A percentile compares a stretch with the other conserved stretches of the same genome.
Conservation (phyloP, 345 rosid species). For the Corymbia maculata region DNA sequence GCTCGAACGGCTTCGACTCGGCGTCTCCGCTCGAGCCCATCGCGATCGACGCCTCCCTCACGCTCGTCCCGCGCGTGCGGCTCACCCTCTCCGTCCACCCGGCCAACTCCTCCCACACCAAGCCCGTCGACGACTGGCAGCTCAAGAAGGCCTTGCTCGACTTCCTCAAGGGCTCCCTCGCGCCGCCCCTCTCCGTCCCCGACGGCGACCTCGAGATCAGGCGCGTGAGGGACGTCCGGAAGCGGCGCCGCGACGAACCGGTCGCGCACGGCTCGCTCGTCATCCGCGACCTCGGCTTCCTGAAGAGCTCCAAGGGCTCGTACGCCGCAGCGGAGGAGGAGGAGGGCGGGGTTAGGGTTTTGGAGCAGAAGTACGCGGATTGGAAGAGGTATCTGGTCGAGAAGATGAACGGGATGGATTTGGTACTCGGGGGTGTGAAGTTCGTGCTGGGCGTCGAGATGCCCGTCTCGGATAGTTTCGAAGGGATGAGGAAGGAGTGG, state of each 20-base stretch:
- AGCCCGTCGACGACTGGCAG: conserved; percentile 85
- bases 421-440: conserved; percentile 72
- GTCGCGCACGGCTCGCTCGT: conserved; percentile 63
- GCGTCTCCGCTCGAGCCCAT: conserved; percentile 48
- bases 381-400: conserved; percentile 60
- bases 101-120: conserved; percentile 41
- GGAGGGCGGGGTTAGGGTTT: conserved; percentile 21
- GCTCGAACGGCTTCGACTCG: conserved; percentile 48
- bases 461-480: conserved; percentile 65
- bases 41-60: conserved; percentile 57
- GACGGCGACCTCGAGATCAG: conserved; percentile 59
- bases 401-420: conserved; percentile 83
- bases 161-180: conserved; percentile 49
- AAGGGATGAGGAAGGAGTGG: conserved; percentile 69
- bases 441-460: conserved; percentile 43
- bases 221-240: conserved; percentile 69
- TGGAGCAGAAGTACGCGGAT: conserved; percentile 69
- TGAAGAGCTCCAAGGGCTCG: conserved; percentile 12
- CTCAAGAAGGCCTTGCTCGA: conserved; percentile 62
- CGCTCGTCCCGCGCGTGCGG: conserved; percentile 62
- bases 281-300: conserved; percentile 76
- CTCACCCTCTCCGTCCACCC: conserved; percentile 59
- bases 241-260: conserved; percentile 81
- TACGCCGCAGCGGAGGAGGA: conserved; percentile 1
- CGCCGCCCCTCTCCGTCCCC: conserved; percentile 38